Base-by-base conservation (phyloP, 228 moss, liverwort and hornwort species). In the Sphagnum magellanicum region DNA sequence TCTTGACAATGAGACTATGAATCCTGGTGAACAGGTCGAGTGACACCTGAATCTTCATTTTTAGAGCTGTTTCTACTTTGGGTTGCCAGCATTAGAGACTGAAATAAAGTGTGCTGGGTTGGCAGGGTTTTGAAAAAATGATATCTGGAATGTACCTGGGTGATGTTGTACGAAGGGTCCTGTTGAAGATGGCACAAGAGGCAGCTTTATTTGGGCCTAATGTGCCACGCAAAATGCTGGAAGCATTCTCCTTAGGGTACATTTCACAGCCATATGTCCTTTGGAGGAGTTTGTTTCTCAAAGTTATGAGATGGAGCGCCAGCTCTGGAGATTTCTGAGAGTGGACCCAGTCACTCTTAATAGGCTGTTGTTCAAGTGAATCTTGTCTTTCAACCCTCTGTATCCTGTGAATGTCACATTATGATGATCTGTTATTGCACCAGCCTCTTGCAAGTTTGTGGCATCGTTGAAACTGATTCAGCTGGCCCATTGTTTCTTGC, bases 91-190 rank as follows among this genome's bases (percentile, higher is more conserved):
- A 16, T 6, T 32, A 32, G 2, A 32, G 32, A 32, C 32, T 32
- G 32, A 32, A 32, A 32, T 32, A 32, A 32, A 32, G 32, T 32
- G 32, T 3, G 32, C 32, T 32, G 59, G 71, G 62, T 68, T 15
- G 72, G 65, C 70, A 91, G 73, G 79, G 83, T 68, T 91, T 89
- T 9, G 94, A 94, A 76, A 94, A 94, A 76, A 75, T 94, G 83
- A 81, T 94, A 55, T 91, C 91, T 0, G 94, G 91, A 6, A 74
- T 94, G 88, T 94, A 91, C 70, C 63, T 94, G 72, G 91, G 94
- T 4, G 94, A 94, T 63, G 84, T 94, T 50, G 89, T 94, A 50
- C 86, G 94, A 53, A 78, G 91, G 6, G 78, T 91, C 14, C 60
- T 91, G 14, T 71, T 94, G 50, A 86, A 79, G 73, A 82, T 91